Evolutionary conservation across 192 early-diverging fungal species (phyloP).

Genomic region (Pilobolus umbonatus): DNA sequence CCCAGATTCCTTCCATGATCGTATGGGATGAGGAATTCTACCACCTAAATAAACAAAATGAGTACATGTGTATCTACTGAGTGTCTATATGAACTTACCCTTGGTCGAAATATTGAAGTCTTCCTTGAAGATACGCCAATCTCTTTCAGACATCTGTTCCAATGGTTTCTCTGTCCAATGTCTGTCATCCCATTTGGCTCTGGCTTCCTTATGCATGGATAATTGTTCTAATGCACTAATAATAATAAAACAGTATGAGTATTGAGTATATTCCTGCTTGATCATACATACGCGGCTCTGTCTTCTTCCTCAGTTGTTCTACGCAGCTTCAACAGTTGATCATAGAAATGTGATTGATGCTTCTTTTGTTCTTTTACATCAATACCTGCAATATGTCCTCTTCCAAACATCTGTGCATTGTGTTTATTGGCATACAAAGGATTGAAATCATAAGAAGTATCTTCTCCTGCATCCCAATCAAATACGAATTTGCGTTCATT

Average conservation of each 20-base stretch:
- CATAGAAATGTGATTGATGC: slow-evolving; percentile 63
- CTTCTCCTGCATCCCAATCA: slow-evolving; percentile 95
- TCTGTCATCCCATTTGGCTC: slow-evolving; percentile 78
- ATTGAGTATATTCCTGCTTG: neutral
- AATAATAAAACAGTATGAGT: too few species aligned
- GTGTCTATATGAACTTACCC: slow-evolving; percentile 37
- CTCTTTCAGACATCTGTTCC: slow-evolving; percentile 89
- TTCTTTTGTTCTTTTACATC: slow-evolving; percentile 74
- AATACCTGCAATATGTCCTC: slow-evolving; percentile 84
- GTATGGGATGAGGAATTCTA: slow-evolving; percentile 82
- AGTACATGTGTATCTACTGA: neutral
- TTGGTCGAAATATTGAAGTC: slow-evolving; percentile 95
- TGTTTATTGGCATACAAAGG: slow-evolving; percentile 79
- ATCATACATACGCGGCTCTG: slow-evolving; percentile 50
- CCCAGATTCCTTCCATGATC: slow-evolving; percentile 82
- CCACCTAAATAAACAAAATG: slow-evolving; percentile 48
- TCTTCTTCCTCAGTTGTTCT: slow-evolving; percentile 53
- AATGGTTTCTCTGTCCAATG: slow-evolving; percentile 95
- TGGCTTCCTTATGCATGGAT: slow-evolving; percentile 60
- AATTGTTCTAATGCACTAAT: slow-evolving; percentile 57
- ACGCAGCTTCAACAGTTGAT: slow-evolving; percentile 56
- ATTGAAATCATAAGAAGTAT: slow-evolving; percentile 91
- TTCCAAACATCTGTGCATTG: slow-evolving; percentile 75
- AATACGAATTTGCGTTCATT: slow-evolving; percentile 97
- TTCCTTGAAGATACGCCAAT: slow-evolving; percentile 99